Conservation (phyloP, 768 basidiomycete species). For the Cubamyces sp. region DNA sequence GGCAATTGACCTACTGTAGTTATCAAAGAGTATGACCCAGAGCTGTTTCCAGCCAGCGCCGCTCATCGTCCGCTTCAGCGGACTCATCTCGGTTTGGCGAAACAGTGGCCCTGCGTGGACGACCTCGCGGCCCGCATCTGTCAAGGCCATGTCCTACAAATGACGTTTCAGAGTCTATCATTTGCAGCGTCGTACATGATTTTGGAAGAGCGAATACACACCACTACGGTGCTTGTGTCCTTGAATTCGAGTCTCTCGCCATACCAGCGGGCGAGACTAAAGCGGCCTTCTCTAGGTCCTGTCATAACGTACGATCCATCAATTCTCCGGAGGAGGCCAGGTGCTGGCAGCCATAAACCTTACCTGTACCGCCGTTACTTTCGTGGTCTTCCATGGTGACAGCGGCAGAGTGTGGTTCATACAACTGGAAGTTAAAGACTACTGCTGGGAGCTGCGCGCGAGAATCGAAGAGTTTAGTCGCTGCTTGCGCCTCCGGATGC, state of each 20-base stretch:
- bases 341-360: too few relatives aligned
- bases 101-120: slow-evolving; percentile 18
- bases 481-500: too few relatives aligned
- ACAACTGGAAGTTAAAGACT: too few relatives aligned
- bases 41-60: slow-evolving; percentile 21
- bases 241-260: slow-evolving; percentile 13
- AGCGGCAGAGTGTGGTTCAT: too few relatives aligned
- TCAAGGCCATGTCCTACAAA: slow-evolving; percentile 13
- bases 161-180: background rate
- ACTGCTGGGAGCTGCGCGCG: too few relatives aligned
- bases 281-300: background rate
- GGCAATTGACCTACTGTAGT: slow-evolving; percentile 14
- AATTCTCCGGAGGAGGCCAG: background rate
- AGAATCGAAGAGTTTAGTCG: too few relatives aligned
- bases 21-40: slow-evolving; percentile 24
- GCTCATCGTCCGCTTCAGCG: slow-evolving; percentile 18
- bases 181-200: background rate
- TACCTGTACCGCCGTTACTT: too few relatives aligned
- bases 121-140: slow-evolving; percentile 10
- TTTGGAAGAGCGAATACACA: background rate
- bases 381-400: too few relatives aligned
- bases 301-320: background rate
- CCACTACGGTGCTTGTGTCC: slow-evolving; percentile 6
- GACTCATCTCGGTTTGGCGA: slow-evolving; percentile 18
- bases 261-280: slow-evolving; percentile 7